A percentile compares a stretch with the other conserved stretches of the same genome.
Evolutionary conservation across 1,139 yeast genomes (phyloP).

Genomic region (Kodamaea fungicola): DNA sequence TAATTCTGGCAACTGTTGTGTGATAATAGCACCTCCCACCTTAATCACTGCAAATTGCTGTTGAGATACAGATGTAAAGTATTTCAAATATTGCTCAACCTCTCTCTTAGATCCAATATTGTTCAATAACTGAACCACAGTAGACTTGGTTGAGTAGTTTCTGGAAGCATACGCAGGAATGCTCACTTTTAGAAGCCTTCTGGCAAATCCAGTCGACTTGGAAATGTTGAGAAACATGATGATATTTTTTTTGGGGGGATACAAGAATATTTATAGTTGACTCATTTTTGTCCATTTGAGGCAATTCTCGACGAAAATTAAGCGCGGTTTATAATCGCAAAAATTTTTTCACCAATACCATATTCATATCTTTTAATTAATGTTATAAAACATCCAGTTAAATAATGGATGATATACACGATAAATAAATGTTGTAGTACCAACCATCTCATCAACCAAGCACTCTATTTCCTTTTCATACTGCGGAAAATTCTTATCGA

Average conservation of each 20-base stretch:
- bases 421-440: conserved; percentile 15
- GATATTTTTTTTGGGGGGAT: conserved; percentile 5
- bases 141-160: conserved; percentile 71
- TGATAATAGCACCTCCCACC: conserved; percentile 98
- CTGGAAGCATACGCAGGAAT: conserved; percentile 1
- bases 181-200: conserved; percentile 3
- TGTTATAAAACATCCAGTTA: conserved; percentile 25
- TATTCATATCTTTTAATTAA: too few species aligned
- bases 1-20: conserved; percentile 86
- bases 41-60: conserved; percentile 98
- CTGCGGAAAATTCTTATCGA: conserved; percentile 9
- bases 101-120: conserved; percentile 96
- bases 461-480: conserved; percentile 7
- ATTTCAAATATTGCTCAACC: conserved; percentile 94
- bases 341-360: background rate
- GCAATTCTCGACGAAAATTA: conserved; percentile 24
- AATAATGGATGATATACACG: conserved; percentile 25
- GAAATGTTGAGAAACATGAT: conserved; percentile 14
- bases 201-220: conserved; percentile 9
- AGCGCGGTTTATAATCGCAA: conserved; percentile 43
- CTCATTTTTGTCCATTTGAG: conserved; percentile 32
- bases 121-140: conserved; percentile 90
- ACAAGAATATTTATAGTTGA: conserved; percentile 11
- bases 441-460: conserved; percentile 8
- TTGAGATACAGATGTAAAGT: conserved; percentile 91